Conservation (phyloP, 495 filamentous ascomycete species). For the Hypoxylon crocopeplum region DNA sequence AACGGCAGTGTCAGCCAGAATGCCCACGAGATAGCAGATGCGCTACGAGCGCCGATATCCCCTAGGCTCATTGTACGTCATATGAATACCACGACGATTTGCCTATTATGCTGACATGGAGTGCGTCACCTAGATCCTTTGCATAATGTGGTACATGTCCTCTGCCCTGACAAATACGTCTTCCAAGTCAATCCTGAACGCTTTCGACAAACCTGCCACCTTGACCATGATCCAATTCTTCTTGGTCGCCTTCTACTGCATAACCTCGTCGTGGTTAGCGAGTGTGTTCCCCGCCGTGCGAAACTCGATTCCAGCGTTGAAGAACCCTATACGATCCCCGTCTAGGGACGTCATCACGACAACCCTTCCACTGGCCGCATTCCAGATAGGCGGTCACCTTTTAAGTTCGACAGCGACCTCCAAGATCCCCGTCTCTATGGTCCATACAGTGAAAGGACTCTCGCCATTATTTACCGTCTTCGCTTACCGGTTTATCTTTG, state of each 20-base stretch:
- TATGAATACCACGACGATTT: constrained; percentile 17
- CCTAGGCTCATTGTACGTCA: constrained; percentile 80
- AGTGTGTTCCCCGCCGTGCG: constrained; percentile 71
- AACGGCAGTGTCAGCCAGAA: constrained; percentile 87
- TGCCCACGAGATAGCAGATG: constrained; percentile 90
- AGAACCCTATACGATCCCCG: constrained; percentile 81
- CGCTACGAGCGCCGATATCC: constrained; percentile 88
- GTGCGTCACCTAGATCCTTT: constrained; percentile 66
- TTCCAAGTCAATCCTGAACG: constrained; percentile 94
- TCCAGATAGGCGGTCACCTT: constrained; percentile 94
- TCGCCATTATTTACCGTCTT: constrained; percentile 95
- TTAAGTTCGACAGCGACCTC: constrained; percentile 90
- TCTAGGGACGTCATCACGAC: constrained; percentile 83
- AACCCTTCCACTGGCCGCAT: constrained; percentile 86
- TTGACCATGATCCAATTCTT: constrained; percentile 95
- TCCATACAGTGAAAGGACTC: constrained; percentile 99
- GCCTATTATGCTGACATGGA: constrained; percentile 14
- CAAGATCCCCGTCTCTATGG: constrained; percentile 93
- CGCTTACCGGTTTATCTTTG: constrained; percentile 87
- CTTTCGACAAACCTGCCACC: constrained; percentile 89
- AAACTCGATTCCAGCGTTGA: constrained; percentile 74
- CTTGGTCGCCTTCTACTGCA: constrained; percentile 88
- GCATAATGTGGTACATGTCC: constrained; percentile 89
- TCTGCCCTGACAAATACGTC: constrained; percentile 97
- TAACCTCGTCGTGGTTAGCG: constrained; percentile 77